A percentile compares a stretch with the other conserved stretches of the same genome.
phyloP scores from a whole-genome alignment of 768 basidiomycete genomes.

The Fibroporia radiculosa region DNA sequence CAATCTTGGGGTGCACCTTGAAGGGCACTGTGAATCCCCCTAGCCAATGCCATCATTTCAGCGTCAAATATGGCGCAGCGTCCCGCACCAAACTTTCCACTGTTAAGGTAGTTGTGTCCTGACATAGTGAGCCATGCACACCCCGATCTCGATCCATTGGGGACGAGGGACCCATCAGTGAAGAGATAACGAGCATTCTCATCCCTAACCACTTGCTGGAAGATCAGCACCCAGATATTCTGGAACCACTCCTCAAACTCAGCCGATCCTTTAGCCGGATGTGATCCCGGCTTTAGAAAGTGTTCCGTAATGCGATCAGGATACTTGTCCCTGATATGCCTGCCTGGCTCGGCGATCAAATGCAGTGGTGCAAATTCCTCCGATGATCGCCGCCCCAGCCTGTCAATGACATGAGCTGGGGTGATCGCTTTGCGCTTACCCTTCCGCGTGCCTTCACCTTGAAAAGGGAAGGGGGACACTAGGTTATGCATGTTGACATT shows the following conservation, averaged over 20 bases:
- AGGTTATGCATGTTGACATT: background rate
- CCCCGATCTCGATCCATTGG: background rate
- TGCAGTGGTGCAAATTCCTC: background rate
- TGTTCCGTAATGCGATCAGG: background rate
- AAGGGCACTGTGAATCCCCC: background rate
- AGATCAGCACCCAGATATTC: background rate
- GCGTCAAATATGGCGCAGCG: background rate
- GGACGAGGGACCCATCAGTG: background rate
- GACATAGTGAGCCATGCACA: background rate
- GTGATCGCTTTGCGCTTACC: background rate
- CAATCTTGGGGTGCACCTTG: background rate
- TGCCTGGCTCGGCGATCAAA: background rate
- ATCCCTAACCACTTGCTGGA: background rate
- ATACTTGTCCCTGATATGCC: background rate
- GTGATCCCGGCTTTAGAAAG: too few relatives aligned
- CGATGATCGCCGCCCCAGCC: background rate
- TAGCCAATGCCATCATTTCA: background rate
- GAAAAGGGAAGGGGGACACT: background rate
- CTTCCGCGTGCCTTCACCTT: background rate
- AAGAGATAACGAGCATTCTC: background rate
- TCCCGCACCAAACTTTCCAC: background rate
- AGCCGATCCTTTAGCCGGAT: background rate
- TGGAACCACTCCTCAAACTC: background rate
- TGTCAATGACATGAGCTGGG: background rate
- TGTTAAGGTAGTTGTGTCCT: background rate